These are phyloP conservation scores for Sequoia sempervirens DNA, from an alignment of 75 land plant genomes.

Conservation along the genomic window DNA sequence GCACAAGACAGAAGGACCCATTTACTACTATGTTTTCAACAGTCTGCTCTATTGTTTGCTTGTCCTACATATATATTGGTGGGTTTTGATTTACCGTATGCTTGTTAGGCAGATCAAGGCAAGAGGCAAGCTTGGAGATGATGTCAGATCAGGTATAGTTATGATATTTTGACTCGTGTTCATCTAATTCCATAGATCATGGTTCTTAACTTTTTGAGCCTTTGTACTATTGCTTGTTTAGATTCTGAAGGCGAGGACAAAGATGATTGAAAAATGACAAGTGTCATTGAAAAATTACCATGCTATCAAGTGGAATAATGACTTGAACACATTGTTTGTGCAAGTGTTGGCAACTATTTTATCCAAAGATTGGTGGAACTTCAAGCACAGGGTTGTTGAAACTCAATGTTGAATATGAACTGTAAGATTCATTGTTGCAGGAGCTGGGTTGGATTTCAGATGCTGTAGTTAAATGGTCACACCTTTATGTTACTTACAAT, in stretches of 20 bases:
- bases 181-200: not conserved
- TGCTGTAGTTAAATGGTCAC: not conserved
- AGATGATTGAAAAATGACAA: not conserved
- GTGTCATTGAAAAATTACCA: not conserved
- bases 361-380: not conserved
- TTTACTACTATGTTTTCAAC: constrained; percentile 77
- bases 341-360: not conserved
- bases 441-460: not conserved
- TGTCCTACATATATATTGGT: constrained; percentile 94
- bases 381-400: not conserved
- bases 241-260: constrained; percentile 3
- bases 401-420: not conserved
- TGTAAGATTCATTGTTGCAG: not conserved
- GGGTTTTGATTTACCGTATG: constrained; percentile 90
- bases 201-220: not conserved
- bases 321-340: not conserved
- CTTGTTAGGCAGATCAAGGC: constrained; percentile 70
- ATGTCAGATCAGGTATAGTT: constrained; percentile 85
- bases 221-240: not conserved
- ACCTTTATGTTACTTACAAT: not conserved
- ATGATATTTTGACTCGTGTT: not conserved
- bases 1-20: constrained; percentile 59
- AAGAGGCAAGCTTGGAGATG: constrained; percentile 79
- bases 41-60: constrained; percentile 70
- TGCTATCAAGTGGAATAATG: not conserved